Evolutionary conservation across 1,284 basidiomycete species (phyloP).

Genomic region (Ustilago hordei): DNA sequence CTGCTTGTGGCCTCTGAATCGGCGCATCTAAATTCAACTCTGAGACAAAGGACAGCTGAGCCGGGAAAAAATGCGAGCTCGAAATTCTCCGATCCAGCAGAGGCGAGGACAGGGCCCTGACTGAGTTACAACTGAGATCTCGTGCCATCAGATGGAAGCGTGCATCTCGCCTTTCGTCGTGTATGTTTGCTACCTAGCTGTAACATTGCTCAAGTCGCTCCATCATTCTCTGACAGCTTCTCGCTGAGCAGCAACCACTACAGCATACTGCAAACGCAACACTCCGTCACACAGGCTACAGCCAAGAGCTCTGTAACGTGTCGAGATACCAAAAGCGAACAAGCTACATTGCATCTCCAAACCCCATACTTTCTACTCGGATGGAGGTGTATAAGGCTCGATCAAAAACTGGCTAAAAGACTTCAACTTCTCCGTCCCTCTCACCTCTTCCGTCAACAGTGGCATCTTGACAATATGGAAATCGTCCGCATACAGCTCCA

Average conservation of each 20-base stretch:
- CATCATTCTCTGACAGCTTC: too few species aligned
- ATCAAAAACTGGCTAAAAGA: conserved; percentile 71
- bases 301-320: not conserved
- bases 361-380: conserved; percentile 23
- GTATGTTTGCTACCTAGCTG: not conserved
- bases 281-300: not conserved
- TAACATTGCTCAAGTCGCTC: not conserved
- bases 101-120: not conserved
- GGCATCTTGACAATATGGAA: conserved; percentile 77
- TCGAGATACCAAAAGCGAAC: not conserved
- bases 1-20: too few species aligned
- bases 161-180: not conserved
- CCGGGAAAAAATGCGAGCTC: not conserved
- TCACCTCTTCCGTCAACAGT: conserved; percentile 93
- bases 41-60: not conserved
- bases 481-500: conserved; percentile 68
- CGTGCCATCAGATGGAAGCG: not conserved
- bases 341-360: not conserved
- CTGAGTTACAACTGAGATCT: not conserved
- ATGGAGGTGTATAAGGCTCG: conserved; percentile 58
- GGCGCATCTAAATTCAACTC: too few species aligned
- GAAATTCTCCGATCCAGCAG: not conserved
- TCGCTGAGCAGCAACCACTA: not conserved
- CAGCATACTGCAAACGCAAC: not conserved
- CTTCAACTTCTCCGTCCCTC: conserved; percentile 91